Conservation (phyloP, 2,329 filamentous ascomycete genomes). For the Fusarium miscanthi region DNA sequence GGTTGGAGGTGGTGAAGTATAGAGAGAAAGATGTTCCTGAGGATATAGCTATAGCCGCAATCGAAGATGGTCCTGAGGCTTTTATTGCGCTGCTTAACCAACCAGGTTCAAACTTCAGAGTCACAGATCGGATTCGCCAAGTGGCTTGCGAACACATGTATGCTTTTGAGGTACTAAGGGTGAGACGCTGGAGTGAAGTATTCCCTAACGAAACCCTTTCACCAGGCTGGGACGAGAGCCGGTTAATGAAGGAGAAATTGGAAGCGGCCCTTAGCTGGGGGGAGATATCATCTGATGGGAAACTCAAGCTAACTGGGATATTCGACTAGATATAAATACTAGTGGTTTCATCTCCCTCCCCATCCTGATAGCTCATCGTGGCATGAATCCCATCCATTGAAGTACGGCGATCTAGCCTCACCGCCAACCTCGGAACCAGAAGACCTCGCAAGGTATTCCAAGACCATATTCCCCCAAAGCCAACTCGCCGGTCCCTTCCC, state of each 20-base stretch:
- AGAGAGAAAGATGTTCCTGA: not conserved
- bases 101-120: not conserved
- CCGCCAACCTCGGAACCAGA: constrained; percentile 3
- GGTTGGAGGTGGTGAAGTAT: too few species aligned
- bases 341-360: constrained; percentile 19
- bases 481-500: constrained; percentile 32
- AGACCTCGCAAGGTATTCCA: constrained; percentile 30
- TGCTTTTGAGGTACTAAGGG: not conserved
- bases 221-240: too few species aligned
- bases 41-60: not conserved
- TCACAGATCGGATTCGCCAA: not conserved
- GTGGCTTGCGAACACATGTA: not conserved
- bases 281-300: too few species aligned
- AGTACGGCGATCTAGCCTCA: constrained; percentile 10
- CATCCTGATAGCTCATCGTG: constrained; percentile 2
- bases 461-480: constrained; percentile 33
- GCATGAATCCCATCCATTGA: constrained; percentile 14
- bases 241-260: too few species aligned
- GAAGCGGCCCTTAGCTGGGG: too few species aligned
- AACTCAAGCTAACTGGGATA: too few species aligned
- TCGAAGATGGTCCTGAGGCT: not conserved
- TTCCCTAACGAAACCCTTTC: too few species aligned
- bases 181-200: not conserved
- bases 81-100: not conserved
- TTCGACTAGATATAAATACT: too few species aligned